Percentiles rank a stretch among this genome's conserved stretches.
Conservation (phyloP, 2,329 filamentous ascomycete species). For the Exophiala alcalophila region DNA sequence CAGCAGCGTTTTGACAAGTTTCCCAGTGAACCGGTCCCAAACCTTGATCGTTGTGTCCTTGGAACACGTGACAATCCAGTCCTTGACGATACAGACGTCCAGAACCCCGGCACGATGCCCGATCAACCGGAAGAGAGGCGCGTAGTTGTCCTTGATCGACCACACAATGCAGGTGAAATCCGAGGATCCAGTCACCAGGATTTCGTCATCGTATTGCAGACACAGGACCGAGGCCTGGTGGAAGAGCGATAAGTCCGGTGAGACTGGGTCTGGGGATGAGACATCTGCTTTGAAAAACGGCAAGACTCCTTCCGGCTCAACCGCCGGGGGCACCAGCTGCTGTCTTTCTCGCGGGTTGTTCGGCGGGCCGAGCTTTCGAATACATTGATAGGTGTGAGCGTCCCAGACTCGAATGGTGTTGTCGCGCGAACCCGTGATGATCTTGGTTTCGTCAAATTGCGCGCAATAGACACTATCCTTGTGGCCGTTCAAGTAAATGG, state of each 20-base stretch:
- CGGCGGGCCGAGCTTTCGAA: slow-evolving; percentile 77
- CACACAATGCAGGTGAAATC: slow-evolving; percentile 90
- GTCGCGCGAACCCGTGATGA: slow-evolving; percentile 93
- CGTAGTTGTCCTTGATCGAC: slow-evolving; percentile 74
- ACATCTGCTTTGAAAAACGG: slow-evolving; percentile 50
- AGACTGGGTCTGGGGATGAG: slow-evolving; percentile 43
- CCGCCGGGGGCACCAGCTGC: slow-evolving; percentile 52
- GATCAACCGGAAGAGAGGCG: slow-evolving; percentile 71
- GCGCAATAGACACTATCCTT: slow-evolving; percentile 96
- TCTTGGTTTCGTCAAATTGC: slow-evolving; percentile 98
- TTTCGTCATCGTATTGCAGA: slow-evolving; percentile 87
- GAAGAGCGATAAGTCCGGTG: slow-evolving; percentile 44
- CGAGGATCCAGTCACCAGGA: slow-evolving; percentile 92
- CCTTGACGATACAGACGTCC: slow-evolving; percentile 87
- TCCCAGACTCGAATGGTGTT: slow-evolving; percentile 96
- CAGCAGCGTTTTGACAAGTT: slow-evolving; percentile 71
- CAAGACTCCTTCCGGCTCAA: slow-evolving; percentile 37
- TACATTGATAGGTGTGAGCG: slow-evolving; percentile 80
- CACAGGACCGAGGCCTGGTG: slow-evolving; percentile 93
- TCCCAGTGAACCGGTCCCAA: slow-evolving; percentile 81
- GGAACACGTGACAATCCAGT: slow-evolving; percentile 93
- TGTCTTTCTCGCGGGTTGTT: slow-evolving; percentile 55
- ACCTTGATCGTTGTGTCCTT: slow-evolving; percentile 94
- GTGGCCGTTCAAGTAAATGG: slow-evolving; percentile 89
- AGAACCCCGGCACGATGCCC: slow-evolving; percentile 85